Percentiles rank a stretch among this genome's conserved stretches.
phyloP scores from a whole-genome alignment of 352 stramenopile genomes.

The Plasmopara muralis region DNA sequence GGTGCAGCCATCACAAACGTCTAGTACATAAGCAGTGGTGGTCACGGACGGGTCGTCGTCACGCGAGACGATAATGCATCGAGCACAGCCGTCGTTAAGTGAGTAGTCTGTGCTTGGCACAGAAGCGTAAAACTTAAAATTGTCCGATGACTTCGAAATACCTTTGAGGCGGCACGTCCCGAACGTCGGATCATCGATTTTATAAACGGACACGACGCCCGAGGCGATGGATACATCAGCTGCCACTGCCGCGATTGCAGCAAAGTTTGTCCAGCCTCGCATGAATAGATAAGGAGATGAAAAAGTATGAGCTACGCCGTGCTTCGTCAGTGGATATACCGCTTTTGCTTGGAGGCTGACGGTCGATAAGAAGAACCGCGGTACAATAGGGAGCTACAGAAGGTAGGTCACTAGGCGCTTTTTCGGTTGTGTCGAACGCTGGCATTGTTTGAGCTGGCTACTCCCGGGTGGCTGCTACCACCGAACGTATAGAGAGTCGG shows the following conservation, averaged over 20 bases:
- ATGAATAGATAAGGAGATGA: conserved; percentile 3
- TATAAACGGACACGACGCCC: conserved; percentile 42
- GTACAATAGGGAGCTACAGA: conserved; percentile 6
- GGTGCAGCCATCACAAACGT: conserved; percentile 56
- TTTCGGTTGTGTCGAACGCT: conserved; percentile 11
- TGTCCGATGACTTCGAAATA: conserved; percentile 37
- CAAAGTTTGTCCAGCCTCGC: conserved; percentile 10
- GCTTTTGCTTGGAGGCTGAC: background rate
- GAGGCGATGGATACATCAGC: conserved; percentile 11
- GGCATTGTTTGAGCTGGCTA: conserved; percentile 13
- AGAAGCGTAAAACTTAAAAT: conserved; percentile 77
- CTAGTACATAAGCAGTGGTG: conserved; percentile 63
- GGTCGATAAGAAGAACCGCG: background rate
- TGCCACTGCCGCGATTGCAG: conserved; percentile 3
- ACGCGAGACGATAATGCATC: conserved; percentile 65
- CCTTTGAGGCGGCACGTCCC: conserved; percentile 69
- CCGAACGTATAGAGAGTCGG: conserved; percentile 1
- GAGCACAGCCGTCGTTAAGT: conserved; percentile 56
- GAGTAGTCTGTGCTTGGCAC: conserved; percentile 48
- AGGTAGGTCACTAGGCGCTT: conserved; percentile 2
- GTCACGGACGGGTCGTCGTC: conserved; percentile 36
- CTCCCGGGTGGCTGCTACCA: conserved; percentile 2
- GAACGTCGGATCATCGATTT: conserved; percentile 50
- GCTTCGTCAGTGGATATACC: conserved; percentile 2
- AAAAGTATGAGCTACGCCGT: too few species aligned